Evolutionary conservation across 139 green algal genomes (phyloP), one percentile per base, ranked within the genome.

Genomic region (Chlorella ohadii): DNA sequence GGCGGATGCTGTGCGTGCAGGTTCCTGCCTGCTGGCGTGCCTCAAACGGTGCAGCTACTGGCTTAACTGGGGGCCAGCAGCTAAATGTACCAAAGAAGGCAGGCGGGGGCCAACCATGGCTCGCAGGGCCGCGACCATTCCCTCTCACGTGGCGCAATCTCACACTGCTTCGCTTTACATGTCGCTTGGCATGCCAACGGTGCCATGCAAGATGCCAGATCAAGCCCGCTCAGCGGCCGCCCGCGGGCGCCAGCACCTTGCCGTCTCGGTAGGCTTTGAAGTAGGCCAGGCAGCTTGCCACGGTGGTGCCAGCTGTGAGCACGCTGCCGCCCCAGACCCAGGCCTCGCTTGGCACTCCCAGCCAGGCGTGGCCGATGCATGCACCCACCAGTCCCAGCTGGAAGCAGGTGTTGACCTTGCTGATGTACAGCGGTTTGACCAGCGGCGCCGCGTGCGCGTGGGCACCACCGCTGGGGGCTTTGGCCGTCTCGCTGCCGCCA

Each of bases 351-450:
- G 94, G 93, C 90, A 88, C 91, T 2, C 84, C 90, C 79, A 93
- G 85, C 90, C 88, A 92, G 15, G 87, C 84, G 28, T 90, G 76
- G 17, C 70, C 81, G 63, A 98, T 87, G 84, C 90, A 96, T 3
- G 85, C 87, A 2, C 77, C 90, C 34, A 97, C 77, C 19, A 98
- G 81, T 17, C 70, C 70, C 76, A 98, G 84, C 86, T 97, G 94
- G 23, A 98, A 77, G 72, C 89, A 93, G 9, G 96, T 98, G 84
- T 98, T 98, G 19, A 94, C 84, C 36, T 85, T 85, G 87, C 92
- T 96, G 31, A 97, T 89, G 55, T 95, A 83, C 72, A 97, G 79
- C 0, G 95, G 95, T 81, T 91, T 70, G n/a, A 96, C 84, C 77
- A 85, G 71, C 1, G 78, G 71, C 9, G 84, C 91, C 20, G 80